A percentile compares a stretch with the other conserved stretches of the same genome.
These are phyloP conservation scores for Pneumocystis oryctolagi DNA, from an alignment of 1,139 yeast species.

Conservation along the genomic window DNA sequence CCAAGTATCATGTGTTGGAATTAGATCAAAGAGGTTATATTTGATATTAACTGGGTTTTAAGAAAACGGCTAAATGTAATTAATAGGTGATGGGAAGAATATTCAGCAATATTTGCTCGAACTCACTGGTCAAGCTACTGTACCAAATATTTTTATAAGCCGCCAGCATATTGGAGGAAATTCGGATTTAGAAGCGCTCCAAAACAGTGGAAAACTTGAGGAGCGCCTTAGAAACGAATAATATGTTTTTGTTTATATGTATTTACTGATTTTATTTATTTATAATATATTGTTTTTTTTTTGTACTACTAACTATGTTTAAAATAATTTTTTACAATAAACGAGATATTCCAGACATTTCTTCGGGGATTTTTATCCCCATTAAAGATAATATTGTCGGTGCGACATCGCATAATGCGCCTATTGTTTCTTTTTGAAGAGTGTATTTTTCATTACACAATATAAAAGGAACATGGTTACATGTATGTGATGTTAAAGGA, in stretches of 20 bases:
- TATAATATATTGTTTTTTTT: not conserved
- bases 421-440: conserved; percentile 13
- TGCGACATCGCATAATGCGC: conserved; percentile 16
- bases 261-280: not conserved
- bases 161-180: conserved; percentile 94
- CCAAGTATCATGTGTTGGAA: conserved; percentile 49
- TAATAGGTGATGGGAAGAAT: conserved; percentile 57
- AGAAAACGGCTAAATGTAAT: conserved; percentile 27
- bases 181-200: conserved; percentile 24
- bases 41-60: not conserved
- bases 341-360: conserved; percentile 15
- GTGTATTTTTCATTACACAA: conserved; percentile 14
- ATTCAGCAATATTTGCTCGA: conserved; percentile 67
- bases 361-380: conserved; percentile 15
- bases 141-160: conserved; percentile 79
- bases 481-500: conserved; percentile 16
- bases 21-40: conserved; percentile 35
- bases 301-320: not conserved
- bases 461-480: conserved; percentile 16
- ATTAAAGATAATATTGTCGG: conserved; percentile 15
- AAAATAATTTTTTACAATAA: not conserved
- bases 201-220: not conserved
- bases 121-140: conserved; percentile 81
- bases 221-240: not conserved
- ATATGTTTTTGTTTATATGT: not conserved